Evolutionary conservation across 1,284 basidiomycete species (phyloP).

Genomic region (Puccinia coronata): DNA sequence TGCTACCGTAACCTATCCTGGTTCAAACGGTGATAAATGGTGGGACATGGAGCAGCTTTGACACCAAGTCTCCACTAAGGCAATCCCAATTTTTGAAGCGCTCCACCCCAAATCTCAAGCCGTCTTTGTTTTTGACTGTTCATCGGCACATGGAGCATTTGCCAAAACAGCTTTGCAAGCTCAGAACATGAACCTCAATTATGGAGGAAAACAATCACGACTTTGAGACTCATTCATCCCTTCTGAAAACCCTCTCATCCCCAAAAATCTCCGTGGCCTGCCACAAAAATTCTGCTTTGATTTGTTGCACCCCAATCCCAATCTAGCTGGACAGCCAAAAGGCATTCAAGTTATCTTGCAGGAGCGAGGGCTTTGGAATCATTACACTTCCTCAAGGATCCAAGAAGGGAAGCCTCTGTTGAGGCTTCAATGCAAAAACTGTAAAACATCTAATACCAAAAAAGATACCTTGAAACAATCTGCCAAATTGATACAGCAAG

Average conservation of each 20-base stretch:
- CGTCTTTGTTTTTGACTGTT: too few relatives aligned
- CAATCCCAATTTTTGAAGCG: not conserved
- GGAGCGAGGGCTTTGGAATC: not conserved
- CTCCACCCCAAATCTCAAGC: not conserved
- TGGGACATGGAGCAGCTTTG: slow-evolving; percentile 14
- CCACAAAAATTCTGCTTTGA: not conserved
- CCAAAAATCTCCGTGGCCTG: not conserved
- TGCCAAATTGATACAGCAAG: too few relatives aligned
- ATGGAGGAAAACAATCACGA: not conserved
- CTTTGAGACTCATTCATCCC: not conserved
- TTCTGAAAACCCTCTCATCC: not conserved
- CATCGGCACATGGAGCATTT: not conserved
- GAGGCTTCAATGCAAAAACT: not conserved
- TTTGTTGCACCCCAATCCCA: not conserved
- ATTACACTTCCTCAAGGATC: not conserved
- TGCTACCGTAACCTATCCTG: slow-evolving; percentile 2
- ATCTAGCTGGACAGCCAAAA: not conserved
- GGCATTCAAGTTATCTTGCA: not conserved
- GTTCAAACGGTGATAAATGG: slow-evolving; percentile 2
- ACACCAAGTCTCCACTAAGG: not conserved
- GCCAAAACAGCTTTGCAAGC: not conserved
- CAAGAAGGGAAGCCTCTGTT: not conserved
- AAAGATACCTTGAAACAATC: not conserved
- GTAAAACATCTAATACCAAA: too few relatives aligned
- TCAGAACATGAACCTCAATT: slow-evolving; percentile 9